Percentiles rank a stretch among this genome's conserved stretches.
Conservation (phyloP, 2,329 filamentous ascomycete genomes). For the Calonectria pteridis region DNA sequence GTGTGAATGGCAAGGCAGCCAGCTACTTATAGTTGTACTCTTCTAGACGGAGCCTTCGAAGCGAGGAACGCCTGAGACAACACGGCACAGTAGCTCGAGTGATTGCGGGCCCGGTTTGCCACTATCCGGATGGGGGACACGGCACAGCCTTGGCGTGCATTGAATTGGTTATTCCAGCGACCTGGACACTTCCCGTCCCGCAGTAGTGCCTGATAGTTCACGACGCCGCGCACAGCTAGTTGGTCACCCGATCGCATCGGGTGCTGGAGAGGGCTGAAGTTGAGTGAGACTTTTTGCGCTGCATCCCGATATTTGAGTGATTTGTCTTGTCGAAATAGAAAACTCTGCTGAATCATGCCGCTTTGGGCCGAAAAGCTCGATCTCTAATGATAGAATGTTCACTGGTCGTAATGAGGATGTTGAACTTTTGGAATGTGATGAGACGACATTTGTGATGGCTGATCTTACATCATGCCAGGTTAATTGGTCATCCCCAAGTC, state of each 20-base stretch:
- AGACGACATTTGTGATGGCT: no score
- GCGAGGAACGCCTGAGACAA: neutral
- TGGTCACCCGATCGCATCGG: neutral
- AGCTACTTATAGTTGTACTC: neutral
- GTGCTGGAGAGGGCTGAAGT: neutral
- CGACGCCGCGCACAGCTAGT: neutral
- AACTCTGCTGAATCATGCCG: no score
- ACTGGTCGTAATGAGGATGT: no score
- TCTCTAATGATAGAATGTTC: neutral
- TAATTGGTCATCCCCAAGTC: no score
- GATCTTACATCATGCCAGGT: no score
- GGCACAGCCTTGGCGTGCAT: neutral
- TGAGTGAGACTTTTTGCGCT: neutral
- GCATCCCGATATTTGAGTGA: neutral
- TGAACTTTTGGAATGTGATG: no score
- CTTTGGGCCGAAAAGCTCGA: no score
- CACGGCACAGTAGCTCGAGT: neutral
- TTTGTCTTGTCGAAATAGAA: neutral
- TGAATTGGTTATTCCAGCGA: neutral
- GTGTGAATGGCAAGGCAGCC: no score
- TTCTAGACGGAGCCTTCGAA: neutral
- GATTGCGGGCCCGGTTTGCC: neutral
- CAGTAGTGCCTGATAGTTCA: neutral
- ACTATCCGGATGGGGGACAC: neutral
- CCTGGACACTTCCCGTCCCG: neutral